Evolutionary conservation across 129 eudicot species (phyloP), one percentile per base, ranked within the genome.

Genomic region (Flaveria ramosissima): DNA sequence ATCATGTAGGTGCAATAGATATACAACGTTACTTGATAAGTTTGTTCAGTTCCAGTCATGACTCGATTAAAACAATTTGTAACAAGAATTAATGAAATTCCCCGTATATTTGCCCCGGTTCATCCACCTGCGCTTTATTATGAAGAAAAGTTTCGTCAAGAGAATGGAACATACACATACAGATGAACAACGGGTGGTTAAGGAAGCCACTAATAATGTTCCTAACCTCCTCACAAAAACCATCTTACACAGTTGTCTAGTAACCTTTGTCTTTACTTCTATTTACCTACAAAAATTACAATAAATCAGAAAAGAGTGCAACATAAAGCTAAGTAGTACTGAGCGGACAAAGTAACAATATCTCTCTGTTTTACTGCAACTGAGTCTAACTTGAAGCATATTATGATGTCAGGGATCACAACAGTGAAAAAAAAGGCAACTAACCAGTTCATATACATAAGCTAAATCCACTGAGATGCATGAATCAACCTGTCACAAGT

Each of bases 31-130:
- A 39, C 4, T 48, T 50, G 27, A 78, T 63, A 16, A 60, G 9
- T 9, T 16, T 10, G 10, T 60, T 60, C 13, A 36, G 41, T 36
- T 36, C 66, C 26, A 63, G 70, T 68, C 66, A 30, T 30, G 36
- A 30, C 36, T 30, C 36, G 3, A 30, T 30, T 30, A 30, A 30
- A 30, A 30, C 36, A 30, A 30, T 4, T 30, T 30, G 5, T 30
- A 30, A 30, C 36, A 30, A 3, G 36, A 30, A 30, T 21, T 47
- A 53, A 76, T 57, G 98, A 85, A 93, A 84, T 81, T 85, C 96
- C 76, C 91, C 97, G 21, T 93, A 94, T 79, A 91, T 87, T 84
- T 91, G 96, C 81, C 97, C 84, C 86, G 86, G 81, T 81, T 94
- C 98, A 87, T 91, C 97, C 85, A 94, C 80, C 97, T 94, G 78